Percentiles rank a stretch among this genome's conserved stretches.
Evolutionary conservation across 257 asterid genomes (phyloP).

Genomic region (Solanum sitiens): DNA sequence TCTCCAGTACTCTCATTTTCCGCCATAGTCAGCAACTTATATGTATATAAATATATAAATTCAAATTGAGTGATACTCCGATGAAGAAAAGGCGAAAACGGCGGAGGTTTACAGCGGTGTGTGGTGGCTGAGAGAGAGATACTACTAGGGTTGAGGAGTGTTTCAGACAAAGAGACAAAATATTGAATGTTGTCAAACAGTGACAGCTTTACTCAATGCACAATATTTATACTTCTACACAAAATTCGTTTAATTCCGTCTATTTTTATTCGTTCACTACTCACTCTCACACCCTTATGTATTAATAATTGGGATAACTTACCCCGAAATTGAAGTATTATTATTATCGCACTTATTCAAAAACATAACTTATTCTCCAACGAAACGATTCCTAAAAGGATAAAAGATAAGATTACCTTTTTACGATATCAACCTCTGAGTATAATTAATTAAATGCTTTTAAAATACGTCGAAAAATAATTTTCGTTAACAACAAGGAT

Average conservation of each 20-base stretch:
- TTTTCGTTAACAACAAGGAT: not conserved
- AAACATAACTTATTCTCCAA: not conserved
- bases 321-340: too few species aligned
- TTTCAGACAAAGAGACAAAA: not conserved
- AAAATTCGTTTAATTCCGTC: not conserved
- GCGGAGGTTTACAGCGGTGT: not conserved
- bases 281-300: rapidly evolving
- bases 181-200: constrained; percentile 1
- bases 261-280: not conserved
- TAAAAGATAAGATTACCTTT: too few species aligned
- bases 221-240: not conserved
- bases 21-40: constrained; percentile 20
- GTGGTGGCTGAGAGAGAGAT: not conserved
- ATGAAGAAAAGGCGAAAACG: not conserved
- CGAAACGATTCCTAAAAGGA: not conserved
- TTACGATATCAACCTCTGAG: too few species aligned
- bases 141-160: constrained; percentile 5
- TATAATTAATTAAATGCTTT: not conserved
- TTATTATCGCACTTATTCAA: too few species aligned
- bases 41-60: too few species aligned
- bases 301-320: not conserved
- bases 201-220: not conserved
- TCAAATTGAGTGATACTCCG: not conserved
- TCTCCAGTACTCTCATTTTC: constrained; percentile 37
- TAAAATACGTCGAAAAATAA: too few species aligned